These are phyloP conservation scores for Leccinellum luteum DNA, from an alignment of 768 basidiomycete genomes.

Conservation along the genomic window DNA sequence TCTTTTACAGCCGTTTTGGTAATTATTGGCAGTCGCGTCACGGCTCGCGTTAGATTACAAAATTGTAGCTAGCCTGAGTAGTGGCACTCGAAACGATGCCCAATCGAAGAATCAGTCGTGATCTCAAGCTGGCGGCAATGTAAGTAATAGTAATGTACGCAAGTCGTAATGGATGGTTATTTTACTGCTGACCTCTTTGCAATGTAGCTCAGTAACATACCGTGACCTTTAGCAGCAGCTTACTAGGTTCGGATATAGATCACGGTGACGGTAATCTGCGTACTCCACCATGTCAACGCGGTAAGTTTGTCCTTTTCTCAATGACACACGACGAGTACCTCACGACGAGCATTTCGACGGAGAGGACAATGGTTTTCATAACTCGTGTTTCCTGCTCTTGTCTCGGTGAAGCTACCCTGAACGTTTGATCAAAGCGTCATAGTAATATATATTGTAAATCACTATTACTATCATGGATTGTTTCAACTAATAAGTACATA, in stretches of 20 bases:
- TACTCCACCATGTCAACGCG: not conserved
- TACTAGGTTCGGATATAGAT: not conserved
- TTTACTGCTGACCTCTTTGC: too few relatives aligned
- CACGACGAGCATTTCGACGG: not conserved
- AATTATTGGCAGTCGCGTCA: too few relatives aligned
- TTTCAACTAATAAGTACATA: not conserved
- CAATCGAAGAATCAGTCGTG: too few relatives aligned
- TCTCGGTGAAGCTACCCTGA: not conserved
- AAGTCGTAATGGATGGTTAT: too few relatives aligned
- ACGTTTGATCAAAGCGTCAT: not conserved
- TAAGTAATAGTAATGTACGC: too few relatives aligned
- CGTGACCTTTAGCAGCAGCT: too few relatives aligned
- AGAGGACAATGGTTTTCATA: not conserved
- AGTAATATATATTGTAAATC: not conserved
- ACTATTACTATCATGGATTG: not conserved
- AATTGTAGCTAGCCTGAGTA: too few relatives aligned
- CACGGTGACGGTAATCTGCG: not conserved
- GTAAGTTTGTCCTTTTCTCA: not conserved
- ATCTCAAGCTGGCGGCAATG: too few relatives aligned
- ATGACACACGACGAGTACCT: not conserved
- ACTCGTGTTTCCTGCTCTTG: not conserved
- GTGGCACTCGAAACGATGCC: too few relatives aligned
- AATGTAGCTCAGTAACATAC: too few relatives aligned
- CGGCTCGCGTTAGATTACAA: too few relatives aligned
- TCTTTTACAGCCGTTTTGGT: too few relatives aligned